Percentiles rank a stretch among this genome's conserved stretches.
phyloP scores from a whole-genome alignment of 305 asterid species.

The Fraxinus paxiana region DNA sequence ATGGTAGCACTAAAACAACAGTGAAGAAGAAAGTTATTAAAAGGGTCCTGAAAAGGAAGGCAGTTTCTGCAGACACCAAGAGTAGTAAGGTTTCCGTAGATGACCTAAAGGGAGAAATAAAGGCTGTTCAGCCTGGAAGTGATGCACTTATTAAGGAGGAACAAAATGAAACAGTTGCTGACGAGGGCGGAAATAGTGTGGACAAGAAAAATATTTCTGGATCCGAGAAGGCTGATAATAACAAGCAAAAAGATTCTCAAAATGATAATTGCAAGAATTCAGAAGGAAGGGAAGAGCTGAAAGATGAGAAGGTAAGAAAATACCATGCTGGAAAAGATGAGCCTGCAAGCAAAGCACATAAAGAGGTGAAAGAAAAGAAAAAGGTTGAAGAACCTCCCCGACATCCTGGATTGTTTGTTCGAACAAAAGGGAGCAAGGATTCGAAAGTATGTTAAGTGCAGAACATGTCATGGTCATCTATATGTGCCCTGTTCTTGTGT shows the following conservation, averaged over 20 bases:
- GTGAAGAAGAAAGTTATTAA: conserved; percentile 68
- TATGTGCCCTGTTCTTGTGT: conserved; percentile 8
- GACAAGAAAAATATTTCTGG: conserved; percentile 33
- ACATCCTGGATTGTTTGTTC: conserved; percentile 89
- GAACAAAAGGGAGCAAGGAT: conserved; percentile 63
- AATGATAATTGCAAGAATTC: conserved; percentile 36
- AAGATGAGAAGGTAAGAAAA: conserved; percentile 48
- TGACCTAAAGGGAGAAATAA: conserved; percentile 29
- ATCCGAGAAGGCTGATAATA: conserved; percentile 33
- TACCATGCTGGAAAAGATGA: conserved; percentile 38
- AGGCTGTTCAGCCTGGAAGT: conserved; percentile 24
- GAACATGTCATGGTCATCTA: conserved; percentile 2
- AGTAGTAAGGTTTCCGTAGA: conserved; percentile 36
- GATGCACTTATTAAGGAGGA: conserved; percentile 28
- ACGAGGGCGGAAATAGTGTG: conserved; percentile 36
- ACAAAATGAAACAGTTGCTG: conserved; percentile 34
- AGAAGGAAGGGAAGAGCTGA: conserved; percentile 44
- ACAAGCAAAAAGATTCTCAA: conserved; percentile 32
- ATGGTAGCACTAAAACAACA: conserved; percentile 41
- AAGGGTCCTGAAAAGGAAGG: conserved; percentile 68
- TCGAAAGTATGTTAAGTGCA: conserved; percentile 55
- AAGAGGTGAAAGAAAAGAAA: conserved; percentile 55
- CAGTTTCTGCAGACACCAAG: conserved; percentile 36
- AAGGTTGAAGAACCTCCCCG: conserved; percentile 69
- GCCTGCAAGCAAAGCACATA: conserved; percentile 42